phyloP scores from a whole-genome alignment of 768 basidiomycete genomes.

The Hebeloma cylindrosporum region DNA sequence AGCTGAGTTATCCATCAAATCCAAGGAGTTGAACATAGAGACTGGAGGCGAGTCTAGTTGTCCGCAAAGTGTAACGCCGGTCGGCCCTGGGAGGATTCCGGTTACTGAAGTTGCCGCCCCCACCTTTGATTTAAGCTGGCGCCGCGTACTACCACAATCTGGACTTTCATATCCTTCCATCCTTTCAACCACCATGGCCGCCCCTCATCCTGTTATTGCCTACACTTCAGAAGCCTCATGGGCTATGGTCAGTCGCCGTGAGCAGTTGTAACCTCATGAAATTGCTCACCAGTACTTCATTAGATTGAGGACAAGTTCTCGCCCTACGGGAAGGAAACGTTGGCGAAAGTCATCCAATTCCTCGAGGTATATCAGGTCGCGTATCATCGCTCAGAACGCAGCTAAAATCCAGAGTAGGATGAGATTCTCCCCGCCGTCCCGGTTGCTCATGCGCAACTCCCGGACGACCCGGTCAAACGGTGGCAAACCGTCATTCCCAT shows the following conservation, averaged over 20 bases:
- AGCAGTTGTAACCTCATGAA: not conserved
- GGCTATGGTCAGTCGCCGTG: constrained; percentile 60
- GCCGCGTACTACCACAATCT: not conserved
- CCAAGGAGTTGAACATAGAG: no score
- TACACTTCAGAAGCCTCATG: constrained; percentile 84
- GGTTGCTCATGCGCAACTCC: constrained; percentile 80
- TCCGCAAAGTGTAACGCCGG: no score
- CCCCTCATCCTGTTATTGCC: constrained; percentile 68
- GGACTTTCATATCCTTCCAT: not conserved
- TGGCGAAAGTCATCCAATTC: constrained; percentile 82
- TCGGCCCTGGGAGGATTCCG: no score
- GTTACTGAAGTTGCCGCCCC: constrained; percentile 23
- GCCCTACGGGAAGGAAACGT: constrained; percentile 80
- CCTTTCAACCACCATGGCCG: constrained; percentile 44
- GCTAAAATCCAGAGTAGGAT: constrained; percentile 50
- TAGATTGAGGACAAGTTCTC: constrained; percentile 94
- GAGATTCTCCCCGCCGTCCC: constrained; percentile 82
- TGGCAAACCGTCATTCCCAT: constrained; percentile 87
- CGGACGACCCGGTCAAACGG: constrained; percentile 65
- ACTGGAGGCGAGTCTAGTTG: not conserved
- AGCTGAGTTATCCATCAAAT: no score
- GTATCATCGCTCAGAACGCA: not conserved
- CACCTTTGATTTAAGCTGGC: constrained; percentile 18
- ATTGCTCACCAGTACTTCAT: not conserved
- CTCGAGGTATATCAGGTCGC: constrained; percentile 67